Base-by-base conservation (phyloP, 495 filamentous ascomycete genomes). In the Gamarada debralockiae region DNA sequence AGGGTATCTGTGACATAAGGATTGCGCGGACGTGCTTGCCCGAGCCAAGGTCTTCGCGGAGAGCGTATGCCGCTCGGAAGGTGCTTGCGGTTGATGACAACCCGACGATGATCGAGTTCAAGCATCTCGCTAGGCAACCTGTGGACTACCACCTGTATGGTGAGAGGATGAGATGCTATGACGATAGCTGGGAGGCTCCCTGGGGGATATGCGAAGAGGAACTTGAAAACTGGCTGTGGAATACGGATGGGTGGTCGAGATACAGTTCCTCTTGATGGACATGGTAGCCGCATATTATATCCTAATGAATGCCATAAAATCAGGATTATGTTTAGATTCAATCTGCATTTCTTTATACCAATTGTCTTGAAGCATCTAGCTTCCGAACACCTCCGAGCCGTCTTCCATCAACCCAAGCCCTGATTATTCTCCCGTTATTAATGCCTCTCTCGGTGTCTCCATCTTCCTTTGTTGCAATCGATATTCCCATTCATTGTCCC, bases 211-310 rank as follows among this genome's bases (percentile, higher is more conserved):
- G 15, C 23, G 48, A 36, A 51, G 37, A 51, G 34, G 34, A 51
- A 51, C 37, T 51, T 51, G 48, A 51, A 29, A 40, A 51, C 34
- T 51, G 48, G 48, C 48, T 51, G 22, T 51, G 15, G 48, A 51
- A 51, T 51, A 51, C 33, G 37, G 36, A 51, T 51, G 34, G 48
- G 21, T 51, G 33, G 48, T 51, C 36, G 34, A 51, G 48, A 40
- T 51, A 40, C 17, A 49, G 33, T 49, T 37, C 33, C 3, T 36
- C 24, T 49, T 49, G 44, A 29, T 47, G 8, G 31, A 1, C 17
- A n/a, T 47, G 41, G 27, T 40, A 40, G 5, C 7, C 37, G 8
- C n/a, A n/a, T n/a, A n/a, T n/a, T n/a, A n/a, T n/a, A n/a, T n/a
- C n/a, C n/a, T n/a, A n/a, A n/a, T n/a, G n/a, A n/a, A n/a, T n/a